These are phyloP conservation scores for Xylaria intraflava DNA, from an alignment of 495 filamentous ascomycete species.

Conservation along the genomic window DNA sequence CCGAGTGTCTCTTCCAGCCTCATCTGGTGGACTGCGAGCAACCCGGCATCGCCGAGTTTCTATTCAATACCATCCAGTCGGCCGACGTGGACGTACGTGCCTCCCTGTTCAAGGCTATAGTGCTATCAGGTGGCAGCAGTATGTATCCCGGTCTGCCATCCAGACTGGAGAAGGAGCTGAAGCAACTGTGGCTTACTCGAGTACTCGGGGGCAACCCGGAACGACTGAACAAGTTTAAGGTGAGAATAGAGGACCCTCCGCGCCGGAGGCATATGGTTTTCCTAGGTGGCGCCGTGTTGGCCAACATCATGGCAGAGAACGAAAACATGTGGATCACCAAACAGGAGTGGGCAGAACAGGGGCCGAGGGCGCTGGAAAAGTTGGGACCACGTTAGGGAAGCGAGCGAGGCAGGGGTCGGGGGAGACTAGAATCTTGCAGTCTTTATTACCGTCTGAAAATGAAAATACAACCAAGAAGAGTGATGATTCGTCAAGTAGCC, in stretches of 20 bases:
- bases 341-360: conserved; percentile 94
- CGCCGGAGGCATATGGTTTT: conserved; percentile 98
- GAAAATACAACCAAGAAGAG: not conserved
- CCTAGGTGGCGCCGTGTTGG: conserved; percentile 90
- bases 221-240: conserved; percentile 96
- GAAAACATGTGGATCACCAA: conserved; percentile 98
- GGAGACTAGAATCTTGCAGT: conserved; percentile 11
- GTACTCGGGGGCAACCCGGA: conserved; percentile 87
- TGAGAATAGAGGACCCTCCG: conserved; percentile 95
- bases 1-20: conserved; percentile 97
- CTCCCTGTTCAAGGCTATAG: conserved; percentile 93
- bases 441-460: not conserved
- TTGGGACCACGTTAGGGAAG: conserved; percentile 64
- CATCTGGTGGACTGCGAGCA: conserved; percentile 97
- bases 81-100: conserved; percentile 92
- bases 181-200: conserved; percentile 94
- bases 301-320: conserved; percentile 98
- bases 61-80: conserved; percentile 97
- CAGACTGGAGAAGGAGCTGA: conserved; percentile 93
- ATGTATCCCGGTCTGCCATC: conserved; percentile 98
- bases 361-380: conserved; percentile 78
- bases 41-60: conserved; percentile 88
- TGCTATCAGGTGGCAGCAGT: conserved; percentile 90
- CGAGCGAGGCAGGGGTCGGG: conserved; percentile 1
- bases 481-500: not conserved